Conservation (phyloP, 108 stramenopile species). For the Nannochloropsis granulata region DNA sequence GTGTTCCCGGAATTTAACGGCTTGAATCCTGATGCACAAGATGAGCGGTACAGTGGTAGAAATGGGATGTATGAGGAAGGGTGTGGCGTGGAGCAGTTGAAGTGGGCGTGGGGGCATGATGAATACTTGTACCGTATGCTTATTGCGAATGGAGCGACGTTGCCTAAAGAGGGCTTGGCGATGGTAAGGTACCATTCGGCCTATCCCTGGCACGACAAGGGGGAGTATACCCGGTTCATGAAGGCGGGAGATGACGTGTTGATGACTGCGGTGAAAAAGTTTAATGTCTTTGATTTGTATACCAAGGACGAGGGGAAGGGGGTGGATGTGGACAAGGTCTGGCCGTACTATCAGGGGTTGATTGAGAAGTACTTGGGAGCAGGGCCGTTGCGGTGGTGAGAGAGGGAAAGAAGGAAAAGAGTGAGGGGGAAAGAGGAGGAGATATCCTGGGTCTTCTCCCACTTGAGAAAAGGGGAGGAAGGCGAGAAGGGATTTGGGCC, state of each 20-base stretch:
- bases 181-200: conserved; percentile 61
- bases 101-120: conserved; percentile 60
- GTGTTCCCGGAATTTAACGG: conserved; percentile 57
- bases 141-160: conserved; percentile 43
- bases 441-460: too few relatives aligned
- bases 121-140: conserved; percentile 71
- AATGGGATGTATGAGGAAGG: conserved; percentile 49
- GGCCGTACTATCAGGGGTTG: conserved; percentile 50
- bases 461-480: neutral
- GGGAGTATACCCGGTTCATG: conserved; percentile 50
- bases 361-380: conserved; percentile 51
- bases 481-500: neutral
- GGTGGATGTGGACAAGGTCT: conserved; percentile 45
- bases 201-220: conserved; percentile 56
- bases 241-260: conserved; percentile 45
- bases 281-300: conserved; percentile 59
- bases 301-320: conserved; percentile 54
- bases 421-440: neutral
- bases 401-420: neutral
- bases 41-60: conserved; percentile 42
- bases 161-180: conserved; percentile 53
- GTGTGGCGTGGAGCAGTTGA: conserved; percentile 50
- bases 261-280: conserved; percentile 50
- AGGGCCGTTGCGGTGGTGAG: neutral
- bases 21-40: conserved; percentile 54